Percentiles rank a stretch among this genome's conserved stretches.
Evolutionary conservation across 192 early-diverging fungal genomes (phyloP).

Genomic region (Gonapodya sp.): DNA sequence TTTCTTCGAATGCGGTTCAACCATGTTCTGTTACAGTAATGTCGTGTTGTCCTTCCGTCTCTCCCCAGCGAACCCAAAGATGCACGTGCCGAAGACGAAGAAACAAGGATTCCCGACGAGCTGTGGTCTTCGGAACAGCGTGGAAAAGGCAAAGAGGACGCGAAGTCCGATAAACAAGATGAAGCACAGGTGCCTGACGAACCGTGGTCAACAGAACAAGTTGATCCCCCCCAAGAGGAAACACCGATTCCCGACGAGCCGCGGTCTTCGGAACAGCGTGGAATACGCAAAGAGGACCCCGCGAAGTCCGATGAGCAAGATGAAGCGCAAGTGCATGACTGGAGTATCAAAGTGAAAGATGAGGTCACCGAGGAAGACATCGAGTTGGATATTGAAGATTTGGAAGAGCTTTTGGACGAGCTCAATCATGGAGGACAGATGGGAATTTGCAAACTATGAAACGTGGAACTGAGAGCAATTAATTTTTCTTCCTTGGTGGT

Average conservation of each 20-base stretch:
- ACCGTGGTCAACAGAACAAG: not conserved
- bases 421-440: no score
- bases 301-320: not conserved
- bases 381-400: no score
- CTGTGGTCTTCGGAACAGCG: not conserved
- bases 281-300: not conserved
- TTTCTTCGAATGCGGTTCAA: no score
- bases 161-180: not conserved
- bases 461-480: no score
- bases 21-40: no score
- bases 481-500: no score
- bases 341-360: no score
- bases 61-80: not conserved
- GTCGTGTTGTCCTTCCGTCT: no score
- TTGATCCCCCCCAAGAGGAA: not conserved
- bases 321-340: not conserved
- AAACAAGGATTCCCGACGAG: not conserved
- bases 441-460: no score
- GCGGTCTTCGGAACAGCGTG: not conserved
- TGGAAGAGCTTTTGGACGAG: no score
- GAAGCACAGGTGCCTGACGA: not conserved
- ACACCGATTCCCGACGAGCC: not conserved
- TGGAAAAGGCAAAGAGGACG: not conserved
- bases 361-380: no score
- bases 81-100: no score